Conservation (phyloP, 495 filamentous ascomycete genomes). For the Aspergillus ostianus region DNA sequence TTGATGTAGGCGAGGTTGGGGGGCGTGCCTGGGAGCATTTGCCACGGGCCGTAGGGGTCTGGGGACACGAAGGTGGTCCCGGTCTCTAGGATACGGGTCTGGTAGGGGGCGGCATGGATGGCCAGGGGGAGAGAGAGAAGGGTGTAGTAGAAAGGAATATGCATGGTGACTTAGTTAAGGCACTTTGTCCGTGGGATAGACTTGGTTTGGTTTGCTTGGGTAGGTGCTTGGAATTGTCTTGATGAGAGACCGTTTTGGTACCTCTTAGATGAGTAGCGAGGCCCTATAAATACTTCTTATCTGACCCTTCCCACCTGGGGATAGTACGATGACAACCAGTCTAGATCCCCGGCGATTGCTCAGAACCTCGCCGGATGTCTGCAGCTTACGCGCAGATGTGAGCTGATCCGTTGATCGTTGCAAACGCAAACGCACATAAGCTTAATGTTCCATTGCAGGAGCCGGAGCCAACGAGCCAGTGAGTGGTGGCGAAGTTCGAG, state of each 20-base stretch:
- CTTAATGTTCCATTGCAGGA: neutral
- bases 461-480: too few relatives aligned
- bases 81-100: conserved; percentile 3
- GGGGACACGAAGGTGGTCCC: conserved; percentile 5
- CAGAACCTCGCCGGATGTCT: neutral
- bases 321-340: neutral
- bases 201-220: neutral
- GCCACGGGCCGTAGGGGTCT: conserved; percentile 5
- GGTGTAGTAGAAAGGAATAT: neutral
- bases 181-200: neutral
- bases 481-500: neutral
- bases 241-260: neutral
- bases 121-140: neutral
- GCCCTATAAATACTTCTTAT: neutral
- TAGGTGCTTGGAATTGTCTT: neutral
- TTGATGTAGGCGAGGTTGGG: conserved; percentile 6
- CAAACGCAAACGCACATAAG: neutral
- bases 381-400: neutral
- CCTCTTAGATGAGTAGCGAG: neutral
- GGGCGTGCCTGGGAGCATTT: conserved; percentile 2
- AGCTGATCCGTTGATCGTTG: neutral
- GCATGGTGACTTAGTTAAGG: neutral
- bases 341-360: neutral
- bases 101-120: conserved; percentile 2
- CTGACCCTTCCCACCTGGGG: neutral